Conservation (phyloP, 495 filamentous ascomycete species). For the Niebla homalea region DNA sequence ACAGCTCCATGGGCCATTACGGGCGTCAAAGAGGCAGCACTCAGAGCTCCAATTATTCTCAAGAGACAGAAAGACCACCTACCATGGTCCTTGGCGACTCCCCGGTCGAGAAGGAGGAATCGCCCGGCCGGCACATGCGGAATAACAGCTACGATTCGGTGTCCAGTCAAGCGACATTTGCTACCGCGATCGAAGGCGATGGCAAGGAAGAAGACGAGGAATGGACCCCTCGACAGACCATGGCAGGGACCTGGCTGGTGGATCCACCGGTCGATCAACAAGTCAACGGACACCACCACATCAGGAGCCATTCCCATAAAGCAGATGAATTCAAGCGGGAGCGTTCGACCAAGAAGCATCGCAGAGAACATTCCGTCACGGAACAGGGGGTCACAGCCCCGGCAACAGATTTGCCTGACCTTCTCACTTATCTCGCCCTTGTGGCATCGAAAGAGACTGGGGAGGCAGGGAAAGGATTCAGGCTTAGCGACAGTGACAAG, state of each 20-base stretch:
- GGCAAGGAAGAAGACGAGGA: constrained; percentile 20
- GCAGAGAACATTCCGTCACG: constrained; percentile 21
- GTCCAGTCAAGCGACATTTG: constrained; percentile 70
- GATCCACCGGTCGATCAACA: constrained; percentile 5
- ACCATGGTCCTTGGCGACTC: neutral
- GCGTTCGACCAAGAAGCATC: constrained; percentile 9
- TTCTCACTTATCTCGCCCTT: constrained; percentile 27
- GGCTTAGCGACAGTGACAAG: constrained; percentile 54
- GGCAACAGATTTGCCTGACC: constrained; percentile 29
- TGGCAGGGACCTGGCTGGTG: constrained; percentile 24
- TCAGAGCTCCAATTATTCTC: constrained; percentile 51
- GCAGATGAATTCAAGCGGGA: constrained; percentile 5
- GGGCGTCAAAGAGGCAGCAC: constrained; percentile 36
- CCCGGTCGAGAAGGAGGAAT: constrained; percentile 1
- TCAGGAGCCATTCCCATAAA: constrained; percentile 3
- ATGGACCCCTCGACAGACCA: constrained; percentile 18
- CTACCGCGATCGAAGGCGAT: constrained; percentile 62
- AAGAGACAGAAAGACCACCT: constrained; percentile 48
- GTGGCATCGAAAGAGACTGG: constrained; percentile 9
- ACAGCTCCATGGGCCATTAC: constrained; percentile 72
- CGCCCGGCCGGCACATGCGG: constrained; percentile 28
- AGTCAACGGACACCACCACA: neutral
- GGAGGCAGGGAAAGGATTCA: constrained; percentile 25
- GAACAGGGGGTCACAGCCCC: constrained; percentile 9
- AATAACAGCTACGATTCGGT: constrained; percentile 53